Conservation (phyloP, 2,329 filamentous ascomycete species). For the Knufia petricola region DNA sequence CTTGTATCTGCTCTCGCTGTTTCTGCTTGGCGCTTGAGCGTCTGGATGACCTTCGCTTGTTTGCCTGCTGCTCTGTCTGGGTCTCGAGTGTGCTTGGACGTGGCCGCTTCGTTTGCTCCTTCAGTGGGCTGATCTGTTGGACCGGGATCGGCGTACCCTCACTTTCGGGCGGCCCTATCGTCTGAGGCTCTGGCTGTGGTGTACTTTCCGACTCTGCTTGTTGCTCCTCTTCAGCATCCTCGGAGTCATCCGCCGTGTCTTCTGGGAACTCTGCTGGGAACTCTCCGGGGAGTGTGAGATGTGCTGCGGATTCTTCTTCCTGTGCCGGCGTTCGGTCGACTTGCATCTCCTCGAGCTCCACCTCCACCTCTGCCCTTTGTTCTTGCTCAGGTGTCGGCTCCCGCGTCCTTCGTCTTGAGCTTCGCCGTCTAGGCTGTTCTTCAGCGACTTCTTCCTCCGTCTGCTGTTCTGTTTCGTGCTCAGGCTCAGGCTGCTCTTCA, state of each 20-base stretch:
- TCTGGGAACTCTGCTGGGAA: background rate
- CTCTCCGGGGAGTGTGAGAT: background rate
- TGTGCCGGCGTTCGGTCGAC: background rate
- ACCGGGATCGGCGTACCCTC: slow-evolving; percentile 6
- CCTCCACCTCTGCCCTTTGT: slow-evolving; percentile 26
- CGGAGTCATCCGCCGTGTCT: background rate
- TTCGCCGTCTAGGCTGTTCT: slow-evolving; percentile 30
- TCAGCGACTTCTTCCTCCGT: background rate
- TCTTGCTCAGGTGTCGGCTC: slow-evolving; percentile 14
- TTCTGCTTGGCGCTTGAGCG: background rate
- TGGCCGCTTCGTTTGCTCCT: slow-evolving; percentile 3
- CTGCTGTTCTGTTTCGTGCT: slow-evolving; percentile 1
- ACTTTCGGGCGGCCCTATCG: slow-evolving; percentile 4
- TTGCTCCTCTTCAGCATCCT: slow-evolving; percentile 4
- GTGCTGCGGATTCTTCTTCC: background rate
- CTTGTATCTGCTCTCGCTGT: background rate
- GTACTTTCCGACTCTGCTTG: background rate
- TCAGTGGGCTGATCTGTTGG: slow-evolving; percentile 6
- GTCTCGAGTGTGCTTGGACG: slow-evolving; percentile 12
- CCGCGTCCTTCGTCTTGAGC: slow-evolving; percentile 25
- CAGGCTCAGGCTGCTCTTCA: slow-evolving; percentile 1
- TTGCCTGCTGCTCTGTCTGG: slow-evolving; percentile 1
- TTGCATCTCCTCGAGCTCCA: slow-evolving; percentile 1
- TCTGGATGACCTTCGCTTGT: slow-evolving; percentile 6
- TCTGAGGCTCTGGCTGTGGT: background rate